phyloP scores from a whole-genome alignment of 768 basidiomycete genomes.

The Daedaleopsis sinensis region DNA sequence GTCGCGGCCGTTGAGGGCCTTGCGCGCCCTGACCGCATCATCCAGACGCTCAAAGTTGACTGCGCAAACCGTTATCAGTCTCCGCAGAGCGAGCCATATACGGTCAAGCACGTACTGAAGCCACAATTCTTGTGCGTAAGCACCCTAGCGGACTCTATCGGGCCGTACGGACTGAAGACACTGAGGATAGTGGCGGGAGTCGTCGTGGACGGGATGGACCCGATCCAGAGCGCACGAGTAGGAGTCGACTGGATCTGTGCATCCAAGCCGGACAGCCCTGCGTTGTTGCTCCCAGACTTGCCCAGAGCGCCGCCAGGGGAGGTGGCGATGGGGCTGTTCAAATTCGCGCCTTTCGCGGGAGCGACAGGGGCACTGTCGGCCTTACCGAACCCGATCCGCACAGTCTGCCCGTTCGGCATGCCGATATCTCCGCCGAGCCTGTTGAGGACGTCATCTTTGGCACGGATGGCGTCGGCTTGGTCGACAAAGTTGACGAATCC shows the following conservation, averaged over 20 bases:
- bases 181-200: slow-evolving; percentile 93
- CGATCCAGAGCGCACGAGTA: slow-evolving; percentile 96
- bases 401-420: slow-evolving; percentile 93
- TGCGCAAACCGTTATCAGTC: slow-evolving; percentile 31
- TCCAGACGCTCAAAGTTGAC: slow-evolving; percentile 98
- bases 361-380: slow-evolving; percentile 95
- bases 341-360: slow-evolving; percentile 73
- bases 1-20: slow-evolving; percentile 94
- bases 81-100: not conserved
- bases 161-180: slow-evolving; percentile 96
- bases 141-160: slow-evolving; percentile 95
- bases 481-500: slow-evolving; percentile 99
- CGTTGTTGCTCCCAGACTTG: slow-evolving; percentile 51
- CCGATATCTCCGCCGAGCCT: slow-evolving; percentile 93
- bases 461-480: slow-evolving; percentile 92
- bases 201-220: slow-evolving; percentile 93
- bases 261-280: slow-evolving; percentile 71
- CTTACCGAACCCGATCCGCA: slow-evolving; percentile 98
- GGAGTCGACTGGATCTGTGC: slow-evolving; percentile 89
- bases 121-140: slow-evolving; percentile 98
- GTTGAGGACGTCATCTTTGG: slow-evolving; percentile 97
- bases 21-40: slow-evolving; percentile 93
- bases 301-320: slow-evolving; percentile 52
- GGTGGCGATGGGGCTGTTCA: slow-evolving; percentile 64
- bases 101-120: slow-evolving; percentile 58